Evolutionary conservation across 2,329 filamentous ascomycete genomes (phyloP).

Genomic region (Pseudocercospora macadamiae): DNA sequence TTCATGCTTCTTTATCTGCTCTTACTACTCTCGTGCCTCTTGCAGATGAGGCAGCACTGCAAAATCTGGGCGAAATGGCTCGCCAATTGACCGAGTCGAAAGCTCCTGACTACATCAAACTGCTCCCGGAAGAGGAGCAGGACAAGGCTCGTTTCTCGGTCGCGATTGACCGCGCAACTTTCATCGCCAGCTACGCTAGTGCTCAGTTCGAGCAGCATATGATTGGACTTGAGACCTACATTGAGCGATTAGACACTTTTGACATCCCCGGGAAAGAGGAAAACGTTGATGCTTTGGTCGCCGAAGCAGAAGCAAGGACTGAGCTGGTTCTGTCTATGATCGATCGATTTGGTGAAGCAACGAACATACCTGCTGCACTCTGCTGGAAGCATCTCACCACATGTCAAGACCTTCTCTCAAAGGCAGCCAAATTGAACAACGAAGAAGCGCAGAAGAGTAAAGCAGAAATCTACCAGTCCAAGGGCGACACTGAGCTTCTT

Average conservation of each 20-base stretch:
- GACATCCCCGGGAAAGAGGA: constrained; percentile 47
- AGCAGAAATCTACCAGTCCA: constrained; percentile 54
- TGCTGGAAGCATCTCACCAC: constrained; percentile 58
- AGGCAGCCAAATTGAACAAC: constrained; percentile 52
- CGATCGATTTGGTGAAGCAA: constrained; percentile 28
- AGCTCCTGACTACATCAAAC: constrained; percentile 55
- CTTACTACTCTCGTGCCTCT: constrained; percentile 52
- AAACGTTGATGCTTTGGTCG: constrained; percentile 57
- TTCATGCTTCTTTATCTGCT: constrained; percentile 62
- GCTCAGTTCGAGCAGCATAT: constrained; percentile 57
- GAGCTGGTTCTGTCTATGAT: constrained; percentile 35
- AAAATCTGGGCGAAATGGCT: constrained; percentile 60
- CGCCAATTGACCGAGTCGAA: constrained; percentile 59
- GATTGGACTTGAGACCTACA: constrained; percentile 58
- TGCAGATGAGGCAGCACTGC: constrained; percentile 52
- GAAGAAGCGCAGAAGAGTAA: constrained; percentile 50
- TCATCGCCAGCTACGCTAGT: constrained; percentile 60
- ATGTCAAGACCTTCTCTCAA: constrained; percentile 55
- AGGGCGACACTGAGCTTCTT: constrained; percentile 60
- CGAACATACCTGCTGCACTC: constrained; percentile 30
- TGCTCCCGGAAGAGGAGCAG: constrained; percentile 36
- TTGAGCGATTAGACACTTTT: constrained; percentile 43
- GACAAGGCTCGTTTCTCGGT: constrained; percentile 44
- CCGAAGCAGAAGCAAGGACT: constrained; percentile 35
- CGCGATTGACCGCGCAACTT: constrained; percentile 58